Conservation (phyloP, 129 eudicot species). For the Flaveria sonorensis region DNA sequence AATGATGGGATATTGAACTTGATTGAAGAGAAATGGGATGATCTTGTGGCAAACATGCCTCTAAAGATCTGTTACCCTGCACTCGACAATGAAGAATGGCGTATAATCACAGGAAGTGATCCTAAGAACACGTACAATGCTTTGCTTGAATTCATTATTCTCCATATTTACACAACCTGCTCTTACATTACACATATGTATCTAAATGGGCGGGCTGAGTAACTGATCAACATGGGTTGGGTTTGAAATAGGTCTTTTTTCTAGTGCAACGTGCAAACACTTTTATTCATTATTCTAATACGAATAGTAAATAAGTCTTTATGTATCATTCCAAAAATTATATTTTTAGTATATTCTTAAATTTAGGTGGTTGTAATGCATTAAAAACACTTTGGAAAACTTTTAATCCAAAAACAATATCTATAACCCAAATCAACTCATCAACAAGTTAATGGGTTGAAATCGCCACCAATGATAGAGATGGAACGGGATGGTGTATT, state of each 20-base stretch:
- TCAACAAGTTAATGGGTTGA: background rate
- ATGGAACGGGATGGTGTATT: background rate
- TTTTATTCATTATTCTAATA: background rate
- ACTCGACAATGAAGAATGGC: constrained; percentile 86
- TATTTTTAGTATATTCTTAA: background rate
- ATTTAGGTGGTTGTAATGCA: background rate
- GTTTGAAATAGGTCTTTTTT: background rate
- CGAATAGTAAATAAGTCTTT: background rate
- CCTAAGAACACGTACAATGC: constrained; percentile 77
- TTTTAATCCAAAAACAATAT: background rate
- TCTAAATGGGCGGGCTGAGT: background rate
- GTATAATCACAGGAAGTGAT: constrained; percentile 87
- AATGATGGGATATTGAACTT: constrained; percentile 66
- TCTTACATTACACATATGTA: constrained; percentile 5
- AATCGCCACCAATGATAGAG: background rate
- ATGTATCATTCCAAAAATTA: background rate
- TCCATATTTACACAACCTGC: background rate
- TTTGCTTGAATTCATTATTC: background rate
- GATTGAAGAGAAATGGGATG: constrained; percentile 88
- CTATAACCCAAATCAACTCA: background rate
- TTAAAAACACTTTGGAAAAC: background rate
- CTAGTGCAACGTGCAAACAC: background rate
- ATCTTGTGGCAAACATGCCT: constrained; percentile 79
- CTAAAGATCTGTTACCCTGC: constrained; percentile 91
- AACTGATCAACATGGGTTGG: background rate